Conservation (phyloP, 495 filamentous ascomycete species). For the Diplogelasinospora grovesii region DNA sequence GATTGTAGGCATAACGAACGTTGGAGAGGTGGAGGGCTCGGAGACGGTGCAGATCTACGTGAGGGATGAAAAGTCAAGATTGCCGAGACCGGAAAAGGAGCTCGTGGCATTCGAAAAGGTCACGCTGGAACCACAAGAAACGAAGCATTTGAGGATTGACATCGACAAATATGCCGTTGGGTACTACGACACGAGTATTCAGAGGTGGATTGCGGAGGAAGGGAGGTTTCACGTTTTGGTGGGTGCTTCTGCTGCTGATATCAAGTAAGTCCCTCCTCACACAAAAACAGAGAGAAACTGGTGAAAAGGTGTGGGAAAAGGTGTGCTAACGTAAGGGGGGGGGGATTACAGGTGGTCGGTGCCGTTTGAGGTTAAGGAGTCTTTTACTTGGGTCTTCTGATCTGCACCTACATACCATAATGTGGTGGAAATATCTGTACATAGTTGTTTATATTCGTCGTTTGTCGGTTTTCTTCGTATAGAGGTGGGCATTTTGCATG, state of each 20-base stretch:
- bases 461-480: too few relatives aligned
- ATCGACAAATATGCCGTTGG: slow-evolving; percentile 72
- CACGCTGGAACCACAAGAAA: slow-evolving; percentile 60
- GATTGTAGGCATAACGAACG: slow-evolving; percentile 62
- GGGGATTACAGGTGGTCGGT: slow-evolving; percentile 34
- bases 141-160: slow-evolving; percentile 54
- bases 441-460: too few relatives aligned
- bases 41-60: slow-evolving; percentile 81
- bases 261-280: slow-evolving; percentile 40
- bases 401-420: background rate
- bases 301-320: too few relatives aligned
- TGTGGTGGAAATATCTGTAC: too few relatives aligned
- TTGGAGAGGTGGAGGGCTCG: slow-evolving; percentile 54
- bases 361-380: slow-evolving; percentile 50
- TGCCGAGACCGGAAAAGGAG: slow-evolving; percentile 68
- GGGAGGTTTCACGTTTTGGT: slow-evolving; percentile 64
- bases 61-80: slow-evolving; percentile 42
- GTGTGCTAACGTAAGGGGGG: too few relatives aligned
- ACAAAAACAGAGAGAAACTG: too few relatives aligned
- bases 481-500: too few relatives aligned
- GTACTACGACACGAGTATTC: slow-evolving; percentile 68
- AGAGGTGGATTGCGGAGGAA: slow-evolving; percentile 72
- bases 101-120: slow-evolving; percentile 79
- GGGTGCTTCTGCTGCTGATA: slow-evolving; percentile 45
- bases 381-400: slow-evolving; percentile 52